phyloP scores from a whole-genome alignment of 2,329 filamentous ascomycete species.

The Fusarium sp. region DNA sequence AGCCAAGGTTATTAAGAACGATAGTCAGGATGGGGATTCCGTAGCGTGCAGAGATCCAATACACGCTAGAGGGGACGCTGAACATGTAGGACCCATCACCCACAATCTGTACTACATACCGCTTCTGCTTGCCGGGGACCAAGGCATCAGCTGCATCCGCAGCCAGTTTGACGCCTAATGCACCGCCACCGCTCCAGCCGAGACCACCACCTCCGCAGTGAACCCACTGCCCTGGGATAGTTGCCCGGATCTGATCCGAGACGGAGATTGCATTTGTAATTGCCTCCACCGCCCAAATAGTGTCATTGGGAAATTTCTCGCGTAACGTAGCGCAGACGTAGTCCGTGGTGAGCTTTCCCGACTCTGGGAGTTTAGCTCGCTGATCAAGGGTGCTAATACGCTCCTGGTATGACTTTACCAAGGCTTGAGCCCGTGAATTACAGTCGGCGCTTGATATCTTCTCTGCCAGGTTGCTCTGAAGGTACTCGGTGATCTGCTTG shows the following conservation, averaged over 20 bases:
- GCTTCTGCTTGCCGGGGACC: background rate
- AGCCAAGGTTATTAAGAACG: constrained; percentile 22
- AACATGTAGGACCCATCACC: constrained; percentile 33
- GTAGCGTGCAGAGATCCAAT: constrained; percentile 28
- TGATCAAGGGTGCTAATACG: background rate
- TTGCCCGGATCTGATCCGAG: constrained; percentile 13
- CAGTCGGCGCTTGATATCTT: background rate
- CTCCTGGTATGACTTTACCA: background rate
- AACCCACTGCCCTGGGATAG: constrained; percentile 15
- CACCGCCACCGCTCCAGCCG: constrained; percentile 23
- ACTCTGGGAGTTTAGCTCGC: background rate
- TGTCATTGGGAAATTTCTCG: background rate
- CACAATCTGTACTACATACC: constrained; percentile 15
- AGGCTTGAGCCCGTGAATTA: background rate
- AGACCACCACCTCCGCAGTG: constrained; percentile 22
- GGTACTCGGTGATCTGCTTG: constrained; percentile 1
- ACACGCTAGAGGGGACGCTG: constrained; percentile 17
- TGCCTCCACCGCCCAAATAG: constrained; percentile 11
- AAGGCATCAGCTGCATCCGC: constrained; percentile 6
- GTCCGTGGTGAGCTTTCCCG: background rate
- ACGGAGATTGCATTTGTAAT: constrained; percentile 13
- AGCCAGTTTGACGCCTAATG: constrained; percentile 10
- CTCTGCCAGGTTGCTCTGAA: fast-evolving
- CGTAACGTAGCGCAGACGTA: background rate
- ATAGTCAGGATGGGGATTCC: constrained; percentile 14